Conservation (phyloP, 192 early-diverging fungal species). For the Coemansia sp. region DNA sequence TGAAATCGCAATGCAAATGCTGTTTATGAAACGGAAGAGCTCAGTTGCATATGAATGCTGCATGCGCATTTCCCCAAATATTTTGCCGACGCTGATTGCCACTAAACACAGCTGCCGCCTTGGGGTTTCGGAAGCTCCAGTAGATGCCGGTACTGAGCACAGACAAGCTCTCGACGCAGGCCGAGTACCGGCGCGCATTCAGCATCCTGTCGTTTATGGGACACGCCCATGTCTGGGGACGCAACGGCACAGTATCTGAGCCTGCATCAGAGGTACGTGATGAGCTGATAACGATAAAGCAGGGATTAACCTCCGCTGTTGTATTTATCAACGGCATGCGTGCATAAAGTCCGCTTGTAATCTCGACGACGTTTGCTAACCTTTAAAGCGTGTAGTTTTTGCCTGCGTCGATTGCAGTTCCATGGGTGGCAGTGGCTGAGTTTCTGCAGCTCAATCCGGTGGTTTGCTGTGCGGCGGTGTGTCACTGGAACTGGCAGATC, state of each 20-base stretch:
- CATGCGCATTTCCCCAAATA: constrained; percentile 3
- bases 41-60: constrained; percentile 3
- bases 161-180: constrained; percentile 56
- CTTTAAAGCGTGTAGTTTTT: constrained; percentile 49
- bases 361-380: not conserved
- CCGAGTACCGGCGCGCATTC: constrained; percentile 86
- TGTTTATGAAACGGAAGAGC: not conserved
- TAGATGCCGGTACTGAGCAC: constrained; percentile 78
- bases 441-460: constrained; percentile 84
- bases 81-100: not conserved
- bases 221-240: constrained; percentile 91
- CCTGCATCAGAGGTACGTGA: constrained; percentile 61
- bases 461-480: constrained; percentile 81
- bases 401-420: constrained; percentile 76
- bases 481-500: constrained; percentile 90
- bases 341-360: too few relatives aligned
- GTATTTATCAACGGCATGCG: not conserved
- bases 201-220: constrained; percentile 83
- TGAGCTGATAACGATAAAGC: not conserved
- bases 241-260: constrained; percentile 65
- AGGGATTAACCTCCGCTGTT: not conserved
- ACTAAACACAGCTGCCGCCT: not conserved
- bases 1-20: not conserved
- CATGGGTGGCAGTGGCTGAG: constrained; percentile 75
- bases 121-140: constrained; percentile 5